Base-by-base conservation (phyloP, 1,284 basidiomycete genomes). In the Puccinia polysora region DNA sequence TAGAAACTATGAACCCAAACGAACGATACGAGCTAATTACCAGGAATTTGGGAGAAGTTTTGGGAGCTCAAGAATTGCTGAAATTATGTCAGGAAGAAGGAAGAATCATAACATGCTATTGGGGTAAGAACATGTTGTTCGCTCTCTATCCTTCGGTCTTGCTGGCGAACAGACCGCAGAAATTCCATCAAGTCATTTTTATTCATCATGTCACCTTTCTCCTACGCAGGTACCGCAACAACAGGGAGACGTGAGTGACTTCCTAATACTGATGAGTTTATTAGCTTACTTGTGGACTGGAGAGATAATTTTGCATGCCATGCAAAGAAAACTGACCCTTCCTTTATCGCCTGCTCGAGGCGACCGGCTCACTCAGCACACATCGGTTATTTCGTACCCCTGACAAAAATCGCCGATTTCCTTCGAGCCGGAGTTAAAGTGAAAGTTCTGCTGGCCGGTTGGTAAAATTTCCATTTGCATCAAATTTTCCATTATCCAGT, bases 371-470 rank as follows among this genome's bases (percentile, higher is more conserved):
- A 58, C 7, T 47, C n/a, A 96, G 92, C 93, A 25, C 95, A 98
- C 78, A 89, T 98, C 74, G 96, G 91, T 12, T 99, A 99, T 84
- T 93, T 97, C 79, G 95, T 96, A 0, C 88, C 96, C 2, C 82
- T 98, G 73, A 88, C 87, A 60, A 99, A 99, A 83, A 92, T 97
- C 72, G 93, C 94, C 43, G 96, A 98, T 83, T 98, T 98, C 81
- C 82, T 98, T 65, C 85, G 87, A 50, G 95, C 94, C 0, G 95
- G 88, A 34, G 92, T 95, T 12, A 87, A 88, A 84, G 90, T 97
- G 77, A 97, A 88, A 75, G 85, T 97, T 74, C 83, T 97, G 0
- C 84, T 97, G 23, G 95, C 94, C 77, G 91, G 90, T 88, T 74
- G 75, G 85, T 73, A 47, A 0, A 14, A 18, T 2, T 38, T 38